Evolutionary conservation across 1,284 basidiomycete species (phyloP), one percentile per base, ranked within the genome.

Genomic region (Ganoderma boninense): DNA sequence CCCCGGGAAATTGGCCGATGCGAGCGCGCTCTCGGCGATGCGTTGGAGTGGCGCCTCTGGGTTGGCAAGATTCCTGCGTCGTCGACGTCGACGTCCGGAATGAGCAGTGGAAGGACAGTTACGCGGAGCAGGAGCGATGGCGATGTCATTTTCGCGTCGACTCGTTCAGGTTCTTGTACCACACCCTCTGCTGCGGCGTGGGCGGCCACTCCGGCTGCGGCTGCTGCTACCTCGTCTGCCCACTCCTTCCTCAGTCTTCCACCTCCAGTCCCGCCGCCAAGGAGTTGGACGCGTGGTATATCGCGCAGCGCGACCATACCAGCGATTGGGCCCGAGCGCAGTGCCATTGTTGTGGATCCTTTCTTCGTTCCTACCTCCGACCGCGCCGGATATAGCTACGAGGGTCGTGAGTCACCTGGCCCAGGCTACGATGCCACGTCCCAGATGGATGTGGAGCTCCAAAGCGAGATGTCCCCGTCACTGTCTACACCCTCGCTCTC

Each of bases 31-130:
- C 86, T 95, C 43, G 93, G 93, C 46, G 90, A 91, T 77, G 92
- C 92, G 8, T 87, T 95, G 23, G 89, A 92, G 69, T 95, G 93
- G 93, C 87, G 92, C 35, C 87, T 95, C 18, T 95, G 93, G 93
- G 93, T 95, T 46, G 93, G 93, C 71, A 95, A 95, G 71, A 26
- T 72, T 23, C 73, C 75, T 43, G 49, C 71, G 35, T 66, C 74
- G 32, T 57, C 75, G 29, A 57, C 69, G 42, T 46, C 69, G 38
- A 40, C 54, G 18, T 43, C 66, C 4, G 70, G 66, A 20, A 20
- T 65, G 32, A 66, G 29, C 49, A 64, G 20, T 29, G 67, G 69
- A 23, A 71, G 75, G 52, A 59, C 70, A 5, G 71, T 80, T 20
- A 54, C 71, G 46, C 73, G 79, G 35, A 76, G 74, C 61, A 70